Conservation (phyloP, 768 basidiomycete species). For the Kwoniella bestiolae region DNA sequence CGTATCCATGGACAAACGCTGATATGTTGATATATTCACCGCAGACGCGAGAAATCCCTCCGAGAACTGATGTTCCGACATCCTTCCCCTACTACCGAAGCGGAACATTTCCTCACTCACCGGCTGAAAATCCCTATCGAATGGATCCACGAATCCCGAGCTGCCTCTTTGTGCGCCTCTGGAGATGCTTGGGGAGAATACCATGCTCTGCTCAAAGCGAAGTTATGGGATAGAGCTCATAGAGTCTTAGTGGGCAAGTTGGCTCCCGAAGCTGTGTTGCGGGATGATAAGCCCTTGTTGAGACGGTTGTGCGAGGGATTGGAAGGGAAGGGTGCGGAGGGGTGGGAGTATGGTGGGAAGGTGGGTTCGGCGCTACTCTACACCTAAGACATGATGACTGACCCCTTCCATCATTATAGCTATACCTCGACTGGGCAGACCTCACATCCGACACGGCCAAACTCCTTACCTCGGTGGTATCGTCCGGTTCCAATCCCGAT, state of each 20-base stretch:
- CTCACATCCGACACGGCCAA: not conserved
- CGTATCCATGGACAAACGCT: too few species aligned
- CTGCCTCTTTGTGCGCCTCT: constrained; percentile 71
- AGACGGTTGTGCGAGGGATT: constrained; percentile 72
- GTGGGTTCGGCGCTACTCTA: constrained; percentile 58
- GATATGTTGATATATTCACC: not conserved
- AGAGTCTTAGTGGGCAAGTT: constrained; percentile 82
- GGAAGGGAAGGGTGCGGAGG: constrained; percentile 65
- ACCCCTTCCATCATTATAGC: not conserved
- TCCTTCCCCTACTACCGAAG: constrained; percentile 42
- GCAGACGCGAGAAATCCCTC: constrained; percentile 79
- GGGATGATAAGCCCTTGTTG: constrained; percentile 69
- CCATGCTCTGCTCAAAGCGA: constrained; percentile 73
- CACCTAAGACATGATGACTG: not conserved
- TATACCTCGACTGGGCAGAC: constrained; percentile 16
- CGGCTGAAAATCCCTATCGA: constrained; percentile 77
- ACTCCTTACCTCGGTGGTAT: constrained; percentile 18
- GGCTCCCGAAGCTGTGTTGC: constrained; percentile 82
- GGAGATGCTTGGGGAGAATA: constrained; percentile 75
- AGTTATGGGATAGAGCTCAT: constrained; percentile 74
- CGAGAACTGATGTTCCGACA: constrained; percentile 75
- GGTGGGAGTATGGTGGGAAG: constrained; percentile 85
- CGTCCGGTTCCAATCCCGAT: constrained; percentile 17
- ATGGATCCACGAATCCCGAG: constrained; percentile 88
- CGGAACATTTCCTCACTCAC: constrained; percentile 60